Conservation (phyloP, 208 protist genomes). For the Tritrichomonas musculus region DNA sequence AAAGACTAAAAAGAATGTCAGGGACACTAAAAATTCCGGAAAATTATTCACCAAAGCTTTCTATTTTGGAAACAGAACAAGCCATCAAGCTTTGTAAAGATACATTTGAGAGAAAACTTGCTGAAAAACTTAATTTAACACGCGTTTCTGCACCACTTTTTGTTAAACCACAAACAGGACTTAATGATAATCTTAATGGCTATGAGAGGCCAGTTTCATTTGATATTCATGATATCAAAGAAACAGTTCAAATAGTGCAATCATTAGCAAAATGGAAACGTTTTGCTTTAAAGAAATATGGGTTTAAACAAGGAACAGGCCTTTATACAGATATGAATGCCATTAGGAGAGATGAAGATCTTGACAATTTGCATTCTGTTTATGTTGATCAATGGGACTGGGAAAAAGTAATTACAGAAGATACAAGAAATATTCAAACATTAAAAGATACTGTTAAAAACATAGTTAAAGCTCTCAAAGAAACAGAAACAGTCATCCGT, state of each 20-base stretch:
- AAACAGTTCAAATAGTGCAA: slow-evolving; percentile 46
- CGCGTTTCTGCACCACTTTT: background rate
- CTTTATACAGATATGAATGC: slow-evolving; percentile 55
- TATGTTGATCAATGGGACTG: slow-evolving; percentile 58
- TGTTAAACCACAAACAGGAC: background rate
- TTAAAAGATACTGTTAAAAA: slow-evolving; percentile 36
- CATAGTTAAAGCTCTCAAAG: slow-evolving; percentile 41
- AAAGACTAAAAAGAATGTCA: too few species aligned
- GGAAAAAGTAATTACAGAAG: slow-evolving; percentile 45
- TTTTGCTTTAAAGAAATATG: slow-evolving; percentile 37
- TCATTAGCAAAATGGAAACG: slow-evolving; percentile 51
- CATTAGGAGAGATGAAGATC: slow-evolving; percentile 43
- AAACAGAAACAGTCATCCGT: slow-evolving; percentile 28
- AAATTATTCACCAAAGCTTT: background rate
- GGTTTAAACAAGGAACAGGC: slow-evolving; percentile 39
- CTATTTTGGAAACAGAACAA: background rate
- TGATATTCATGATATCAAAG: background rate
- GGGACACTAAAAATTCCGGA: background rate
- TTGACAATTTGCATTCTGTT: slow-evolving; percentile 49
- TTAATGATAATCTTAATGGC: slow-evolving; percentile 26
- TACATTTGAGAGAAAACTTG: background rate
- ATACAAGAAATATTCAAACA: slow-evolving; percentile 40
- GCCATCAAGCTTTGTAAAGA: background rate
- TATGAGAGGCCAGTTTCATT: background rate
- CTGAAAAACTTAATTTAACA: background rate